Conservation (phyloP, 805 yeast genomes). For the Zygosaccharomyces rouxii region DNA sequence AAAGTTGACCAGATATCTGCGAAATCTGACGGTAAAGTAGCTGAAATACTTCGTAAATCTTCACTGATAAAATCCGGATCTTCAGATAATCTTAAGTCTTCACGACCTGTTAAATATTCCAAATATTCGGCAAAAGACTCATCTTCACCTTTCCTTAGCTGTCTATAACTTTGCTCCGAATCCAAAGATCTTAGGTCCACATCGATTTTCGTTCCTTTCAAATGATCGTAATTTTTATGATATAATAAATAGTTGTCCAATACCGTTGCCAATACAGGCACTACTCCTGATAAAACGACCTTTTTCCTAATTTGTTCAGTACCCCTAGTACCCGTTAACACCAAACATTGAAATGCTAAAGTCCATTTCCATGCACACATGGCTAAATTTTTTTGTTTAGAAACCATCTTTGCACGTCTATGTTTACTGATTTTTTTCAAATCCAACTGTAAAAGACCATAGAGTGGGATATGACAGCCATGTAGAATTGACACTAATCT, state of each 20-base stretch:
- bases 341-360: slow-evolving; percentile 85
- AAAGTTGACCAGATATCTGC: slow-evolving; percentile 23
- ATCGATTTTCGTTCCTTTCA: slow-evolving; percentile 14
- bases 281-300: slow-evolving; percentile 86
- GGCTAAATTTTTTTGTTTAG: slow-evolving; percentile 38
- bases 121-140: slow-evolving; percentile 23
- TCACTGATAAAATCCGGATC: slow-evolving; percentile 14
- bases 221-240: slow-evolving; percentile 35
- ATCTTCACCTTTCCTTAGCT: slow-evolving; percentile 15
- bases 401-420: slow-evolving; percentile 24
- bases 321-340: slow-evolving; percentile 88
- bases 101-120: slow-evolving; percentile 19
- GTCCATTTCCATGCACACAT: slow-evolving; percentile 98
- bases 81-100: slow-evolving; percentile 13
- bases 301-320: slow-evolving; percentile 78
- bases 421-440: slow-evolving; percentile 18
- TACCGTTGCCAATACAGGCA: slow-evolving; percentile 87
- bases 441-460: slow-evolving; percentile 20
- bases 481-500: slow-evolving; percentile 79
- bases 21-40: slow-evolving; percentile 24
- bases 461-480: slow-evolving; percentile 53
- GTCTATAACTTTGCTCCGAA: slow-evolving; percentile 16
- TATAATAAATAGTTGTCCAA: slow-evolving; percentile 71
- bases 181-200: slow-evolving; percentile 18
- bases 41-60: slow-evolving; percentile 12